Base-by-base conservation (phyloP, 164 flowering plant species). In the grape (Vitis vinifera) region DNA sequence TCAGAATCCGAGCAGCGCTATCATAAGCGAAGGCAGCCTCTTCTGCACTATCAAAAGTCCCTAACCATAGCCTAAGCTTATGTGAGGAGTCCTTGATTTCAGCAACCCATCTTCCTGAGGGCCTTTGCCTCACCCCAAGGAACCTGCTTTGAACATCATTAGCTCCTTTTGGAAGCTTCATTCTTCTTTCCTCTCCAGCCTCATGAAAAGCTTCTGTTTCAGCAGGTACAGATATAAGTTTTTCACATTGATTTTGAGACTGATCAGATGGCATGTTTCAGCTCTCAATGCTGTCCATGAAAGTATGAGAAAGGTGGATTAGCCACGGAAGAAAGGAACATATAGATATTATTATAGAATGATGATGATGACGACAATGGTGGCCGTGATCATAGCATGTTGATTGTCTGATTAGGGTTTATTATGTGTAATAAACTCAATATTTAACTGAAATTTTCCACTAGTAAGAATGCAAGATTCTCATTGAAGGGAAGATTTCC, bases 101-200 rank as follows among this genome's bases (percentile, higher is more conserved):
- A 56, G 90, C 88, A 30, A 83, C 87, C 90, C 90, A 87, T 76
- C 86, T 84, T 63, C 90, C 90, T 23, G 90, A 87, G 2, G 90
- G 90, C 75, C 90, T 81, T 66, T 83, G 88, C 61, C 91, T 83
- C 62, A 87, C 91, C 17, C 91, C 88, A 30, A 85, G 77, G 61
- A 68, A 87, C 71, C 74, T 75, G 53, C 65, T 80, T 56, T 49
- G 55, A 15, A 14, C 37, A 9, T 16, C 70, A 50, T 47, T 66
- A 5, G 13, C 14, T 49, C 29, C 55, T 10, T 12, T 75, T 44
- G 44, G 48, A 6, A 59, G 55, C 17, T 57, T 75, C 29, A 63
- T 59, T 31, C 51, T 68, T 30, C 52, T 47, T 68, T 19, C 16
- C 17, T n/a, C 57, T 10, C 23, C 57, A 30, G 50, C 55, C 8